These are phyloP conservation scores for Claviceps lovelessii DNA, from an alignment of 2,329 filamentous ascomycete genomes.

Conservation along the genomic window DNA sequence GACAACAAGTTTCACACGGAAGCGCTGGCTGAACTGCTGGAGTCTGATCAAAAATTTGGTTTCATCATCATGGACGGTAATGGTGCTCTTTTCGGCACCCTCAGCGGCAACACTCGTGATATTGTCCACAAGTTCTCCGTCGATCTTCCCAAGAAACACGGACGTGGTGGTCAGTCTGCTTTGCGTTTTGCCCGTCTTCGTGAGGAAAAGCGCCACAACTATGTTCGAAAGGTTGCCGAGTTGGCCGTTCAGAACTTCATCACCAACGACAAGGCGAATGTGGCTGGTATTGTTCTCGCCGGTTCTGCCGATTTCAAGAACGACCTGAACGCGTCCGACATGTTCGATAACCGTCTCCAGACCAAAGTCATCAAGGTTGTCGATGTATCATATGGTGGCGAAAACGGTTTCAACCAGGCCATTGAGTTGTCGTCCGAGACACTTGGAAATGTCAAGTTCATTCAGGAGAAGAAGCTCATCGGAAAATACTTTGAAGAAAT, in stretches of 20 bases:
- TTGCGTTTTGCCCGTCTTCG: slow-evolving; percentile 98
- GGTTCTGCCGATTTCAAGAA: slow-evolving; percentile 99
- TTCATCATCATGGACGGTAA: slow-evolving; percentile 99
- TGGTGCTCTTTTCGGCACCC: slow-evolving; percentile 87
- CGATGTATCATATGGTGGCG: slow-evolving; percentile 95
- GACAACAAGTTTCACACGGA: slow-evolving; percentile 99
- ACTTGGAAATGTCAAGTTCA: slow-evolving; percentile 97
- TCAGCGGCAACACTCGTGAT: slow-evolving; percentile 94
- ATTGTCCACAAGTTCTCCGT: slow-evolving; percentile 96
- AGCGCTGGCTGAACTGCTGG: slow-evolving; percentile 86
- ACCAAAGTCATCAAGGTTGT: slow-evolving; percentile 98
- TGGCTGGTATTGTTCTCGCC: slow-evolving; percentile 85
- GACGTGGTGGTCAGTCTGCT: slow-evolving; percentile 98
- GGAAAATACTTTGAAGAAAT: slow-evolving; percentile 99
- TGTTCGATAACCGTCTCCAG: slow-evolving; percentile 86
- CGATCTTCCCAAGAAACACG: slow-evolving; percentile 99
- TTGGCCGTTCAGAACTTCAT: slow-evolving; percentile 98
- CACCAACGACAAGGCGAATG: slow-evolving; percentile 95
- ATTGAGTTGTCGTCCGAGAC: slow-evolving; percentile 94
- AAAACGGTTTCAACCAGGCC: slow-evolving; percentile 99
- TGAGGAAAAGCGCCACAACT: slow-evolving; percentile 99
- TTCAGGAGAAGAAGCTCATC: slow-evolving; percentile 99
- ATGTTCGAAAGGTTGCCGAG: slow-evolving; percentile 96
- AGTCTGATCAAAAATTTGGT: slow-evolving; percentile 97
- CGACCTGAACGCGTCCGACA: slow-evolving; percentile 90